Evolutionary conservation across 352 stramenopile species (phyloP).

Genomic region (Globisporangium cylindrosporum): DNA sequence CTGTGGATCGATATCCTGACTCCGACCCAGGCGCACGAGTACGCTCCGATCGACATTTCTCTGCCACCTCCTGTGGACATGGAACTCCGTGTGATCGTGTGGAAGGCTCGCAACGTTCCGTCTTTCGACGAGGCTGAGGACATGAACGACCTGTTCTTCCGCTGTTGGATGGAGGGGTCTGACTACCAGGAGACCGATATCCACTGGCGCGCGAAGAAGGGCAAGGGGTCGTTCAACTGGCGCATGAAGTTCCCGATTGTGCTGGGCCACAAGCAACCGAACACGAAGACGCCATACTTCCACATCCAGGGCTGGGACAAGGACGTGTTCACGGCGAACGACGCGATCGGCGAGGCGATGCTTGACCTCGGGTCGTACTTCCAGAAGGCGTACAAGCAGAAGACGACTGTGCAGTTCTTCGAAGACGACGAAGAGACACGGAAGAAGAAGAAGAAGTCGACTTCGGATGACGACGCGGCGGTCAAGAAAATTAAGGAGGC

Average conservation of each 20-base stretch:
- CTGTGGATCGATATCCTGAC: constrained; percentile 92
- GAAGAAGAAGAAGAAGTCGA: constrained; percentile 80
- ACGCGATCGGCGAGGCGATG: constrained; percentile 88
- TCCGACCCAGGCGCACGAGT: constrained; percentile 67
- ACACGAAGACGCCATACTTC: constrained; percentile 92
- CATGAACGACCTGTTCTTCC: constrained; percentile 93
- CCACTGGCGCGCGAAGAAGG: constrained; percentile 93
- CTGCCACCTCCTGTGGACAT: constrained; percentile 80
- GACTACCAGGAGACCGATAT: constrained; percentile 90
- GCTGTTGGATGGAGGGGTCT: constrained; percentile 83
- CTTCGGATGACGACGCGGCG: constrained; percentile 65
- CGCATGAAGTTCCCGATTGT: constrained; percentile 92
- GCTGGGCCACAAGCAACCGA: constrained; percentile 80
- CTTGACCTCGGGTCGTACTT: constrained; percentile 75
- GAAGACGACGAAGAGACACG: constrained; percentile 72
- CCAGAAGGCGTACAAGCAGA: constrained; percentile 77
- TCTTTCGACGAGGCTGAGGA: constrained; percentile 84
- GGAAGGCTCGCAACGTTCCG: constrained; percentile 89
- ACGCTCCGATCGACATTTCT: constrained; percentile 81
- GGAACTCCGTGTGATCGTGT: constrained; percentile 92
- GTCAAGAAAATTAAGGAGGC: constrained; percentile 84
- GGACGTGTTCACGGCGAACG: constrained; percentile 91
- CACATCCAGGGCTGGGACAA: constrained; percentile 94
- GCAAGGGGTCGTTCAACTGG: constrained; percentile 94
- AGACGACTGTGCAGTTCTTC: constrained; percentile 76